Conservation (phyloP, 495 filamentous ascomycete species). For the Penicillium fimorum region DNA sequence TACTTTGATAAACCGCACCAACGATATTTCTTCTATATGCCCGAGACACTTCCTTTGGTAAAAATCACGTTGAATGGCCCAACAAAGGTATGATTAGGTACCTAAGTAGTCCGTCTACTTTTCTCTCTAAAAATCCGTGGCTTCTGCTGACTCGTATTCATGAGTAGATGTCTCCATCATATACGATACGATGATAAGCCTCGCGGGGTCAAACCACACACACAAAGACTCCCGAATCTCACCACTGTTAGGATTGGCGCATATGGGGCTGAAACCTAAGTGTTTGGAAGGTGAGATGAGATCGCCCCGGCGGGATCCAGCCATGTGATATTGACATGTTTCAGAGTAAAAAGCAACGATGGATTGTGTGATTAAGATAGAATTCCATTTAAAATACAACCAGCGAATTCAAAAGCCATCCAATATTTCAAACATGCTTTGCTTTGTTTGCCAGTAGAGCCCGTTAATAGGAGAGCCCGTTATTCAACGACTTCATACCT, state of each 20-base stretch:
- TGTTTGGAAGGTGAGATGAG: background rate
- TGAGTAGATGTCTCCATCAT: background rate
- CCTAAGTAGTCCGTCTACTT: background rate
- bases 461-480: background rate
- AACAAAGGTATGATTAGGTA: background rate
- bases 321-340: background rate
- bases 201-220: background rate
- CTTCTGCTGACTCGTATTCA: background rate
- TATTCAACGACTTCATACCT: slow-evolving; percentile 12
- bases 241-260: background rate
- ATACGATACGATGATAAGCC: background rate
- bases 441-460: background rate
- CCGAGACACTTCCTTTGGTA: background rate
- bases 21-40: background rate
- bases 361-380: slow-evolving; percentile 1
- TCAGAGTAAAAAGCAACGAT: slow-evolving; percentile 4
- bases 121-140: background rate
- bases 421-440: background rate
- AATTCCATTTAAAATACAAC: background rate
- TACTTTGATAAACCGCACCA: background rate
- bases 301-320: background rate
- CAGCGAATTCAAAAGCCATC: background rate
- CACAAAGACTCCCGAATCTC: background rate
- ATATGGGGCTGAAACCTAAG: background rate
- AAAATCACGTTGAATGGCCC: background rate